phyloP scores from a whole-genome alignment of 2,329 filamentous ascomycete species.

The Colletotrichum melonis region DNA sequence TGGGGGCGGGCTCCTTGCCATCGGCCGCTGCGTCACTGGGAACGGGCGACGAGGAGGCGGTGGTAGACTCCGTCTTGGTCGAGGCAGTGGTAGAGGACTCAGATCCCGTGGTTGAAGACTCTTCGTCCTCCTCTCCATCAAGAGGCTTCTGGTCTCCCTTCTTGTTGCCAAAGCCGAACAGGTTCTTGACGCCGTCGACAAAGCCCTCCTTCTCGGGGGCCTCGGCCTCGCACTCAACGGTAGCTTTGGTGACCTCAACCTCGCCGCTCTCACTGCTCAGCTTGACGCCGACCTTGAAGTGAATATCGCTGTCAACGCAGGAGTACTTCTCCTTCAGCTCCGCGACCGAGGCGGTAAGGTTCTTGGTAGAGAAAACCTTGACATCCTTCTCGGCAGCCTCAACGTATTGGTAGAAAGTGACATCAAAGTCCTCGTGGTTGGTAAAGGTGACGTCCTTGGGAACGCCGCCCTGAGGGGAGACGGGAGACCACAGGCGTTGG shows the following conservation, averaged over 20 bases:
- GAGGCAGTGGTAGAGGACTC: conserved; percentile 54
- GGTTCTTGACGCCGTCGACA: conserved; percentile 93
- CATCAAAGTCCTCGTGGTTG: conserved; percentile 83
- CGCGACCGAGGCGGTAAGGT: conserved; percentile 85
- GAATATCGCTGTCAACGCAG: conserved; percentile 81
- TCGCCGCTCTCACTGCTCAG: conserved; percentile 80
- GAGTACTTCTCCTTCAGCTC: conserved; percentile 82
- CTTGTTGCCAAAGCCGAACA: conserved; percentile 95
- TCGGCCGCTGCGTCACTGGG: conserved; percentile 61
- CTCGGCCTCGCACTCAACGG: conserved; percentile 87
- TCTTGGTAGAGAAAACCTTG: conserved; percentile 78
- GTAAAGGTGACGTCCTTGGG: conserved; percentile 88
- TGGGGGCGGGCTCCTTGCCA: conserved; percentile 62
- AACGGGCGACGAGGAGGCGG: conserved; percentile 52
- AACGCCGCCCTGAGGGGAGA: conserved; percentile 78
- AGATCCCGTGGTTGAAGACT: conserved; percentile 48
- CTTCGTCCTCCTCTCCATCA: conserved; percentile 64
- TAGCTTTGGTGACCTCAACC: conserved; percentile 80
- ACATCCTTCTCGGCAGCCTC: conserved; percentile 69
- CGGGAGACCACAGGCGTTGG: conserved; percentile 85
- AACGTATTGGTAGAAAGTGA: conserved; percentile 83
- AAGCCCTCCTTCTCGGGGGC: conserved; percentile 79
- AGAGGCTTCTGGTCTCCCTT: conserved; percentile 75
- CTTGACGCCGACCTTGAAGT: conserved; percentile 81
- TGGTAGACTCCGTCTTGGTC: conserved; percentile 23